Conservation (phyloP, 1,284 basidiomycete species). For the Pseudozyma tsukubaensis region DNA sequence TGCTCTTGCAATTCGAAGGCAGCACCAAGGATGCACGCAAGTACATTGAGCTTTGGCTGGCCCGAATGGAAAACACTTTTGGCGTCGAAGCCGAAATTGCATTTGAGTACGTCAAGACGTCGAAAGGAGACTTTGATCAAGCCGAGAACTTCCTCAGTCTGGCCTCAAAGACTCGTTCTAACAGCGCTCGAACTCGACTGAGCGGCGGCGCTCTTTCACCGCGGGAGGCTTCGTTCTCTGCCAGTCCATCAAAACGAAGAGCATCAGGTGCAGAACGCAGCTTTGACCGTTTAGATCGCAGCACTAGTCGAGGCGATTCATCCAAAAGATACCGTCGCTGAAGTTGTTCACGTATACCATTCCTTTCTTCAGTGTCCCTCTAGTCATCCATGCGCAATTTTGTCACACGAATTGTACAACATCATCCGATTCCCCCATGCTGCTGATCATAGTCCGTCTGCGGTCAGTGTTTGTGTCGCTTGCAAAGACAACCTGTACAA, state of each 20-base stretch:
- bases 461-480: too few species aligned
- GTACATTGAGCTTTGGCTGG: constrained; percentile 23
- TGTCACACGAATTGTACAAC: too few species aligned
- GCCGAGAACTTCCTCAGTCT: constrained; percentile 36
- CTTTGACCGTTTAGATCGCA: neutral
- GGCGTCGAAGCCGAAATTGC: constrained; percentile 27
- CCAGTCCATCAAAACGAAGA: constrained; percentile 20
- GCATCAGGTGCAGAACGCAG: constrained; percentile 5
- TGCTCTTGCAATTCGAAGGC: constrained; percentile 27
- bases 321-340: constrained; percentile 15
- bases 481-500: too few species aligned
- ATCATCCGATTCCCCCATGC: too few species aligned
- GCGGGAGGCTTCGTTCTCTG: constrained; percentile 7
- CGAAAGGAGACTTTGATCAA: constrained; percentile 32
- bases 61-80: constrained; percentile 13
- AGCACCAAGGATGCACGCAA: constrained; percentile 23
- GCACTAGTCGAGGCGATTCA: neutral
- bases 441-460: too few species aligned
- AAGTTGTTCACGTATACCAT: neutral
- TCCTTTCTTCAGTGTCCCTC: too few species aligned
- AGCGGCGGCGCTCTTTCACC: neutral
- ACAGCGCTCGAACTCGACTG: constrained; percentile 9
- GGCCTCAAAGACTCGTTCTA: constrained; percentile 10
- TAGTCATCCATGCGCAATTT: too few species aligned
- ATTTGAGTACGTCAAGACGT: constrained; percentile 43